Base-by-base conservation (phyloP, 176 grass and related monocot genomes). In the Luzula sylvatica region DNA sequence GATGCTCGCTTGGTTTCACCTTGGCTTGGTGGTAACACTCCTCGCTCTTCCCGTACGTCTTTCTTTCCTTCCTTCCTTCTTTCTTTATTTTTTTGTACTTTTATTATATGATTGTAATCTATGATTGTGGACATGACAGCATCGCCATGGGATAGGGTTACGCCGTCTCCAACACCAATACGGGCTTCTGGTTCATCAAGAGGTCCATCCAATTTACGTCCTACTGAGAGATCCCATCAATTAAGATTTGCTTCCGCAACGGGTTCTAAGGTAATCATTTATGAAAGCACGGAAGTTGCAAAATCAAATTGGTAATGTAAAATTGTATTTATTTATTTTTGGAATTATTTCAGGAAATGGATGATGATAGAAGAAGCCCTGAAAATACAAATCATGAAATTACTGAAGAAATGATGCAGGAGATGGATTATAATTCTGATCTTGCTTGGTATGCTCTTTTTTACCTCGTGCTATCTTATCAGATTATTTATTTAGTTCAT, bases 1-100 rank as follows among this genome's bases (percentile, higher is more conserved):
- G 92, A 96, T 61, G 92, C 85, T 49, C 92, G 78, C 1, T 73
- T 98, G 61, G 92, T 98, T 4, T 98, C 92, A 53, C 92, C 92
- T 53, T 98, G 81, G 92, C 49, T 86, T 57, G 92, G 74, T 2
- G 75, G 81, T 52, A 63, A 53, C 53, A 88, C 85, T 3, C 92
- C 92, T 13, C 81, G 46, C 49, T 72, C 50, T 23, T 20, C 55
- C 55, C 77, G 92, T 86, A 74, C 26, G 58, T 53, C 46, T 16
- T 46, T n/a, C 38, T 18, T 58, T 55, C 13, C 29, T 52, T 70
- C 20, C 5, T 1, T 15, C 56, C 41, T 26, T 46, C 71, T 77
- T 20, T 16, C 23, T 65, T 32, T 55, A 57, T 12, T 30, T 52
- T 50, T 68, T 11, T 46, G 50, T 20, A 28, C 21, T 54, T 22